phyloP scores from a whole-genome alignment of 2,329 filamentous ascomycete species.

The Colletotrichum sp. region DNA sequence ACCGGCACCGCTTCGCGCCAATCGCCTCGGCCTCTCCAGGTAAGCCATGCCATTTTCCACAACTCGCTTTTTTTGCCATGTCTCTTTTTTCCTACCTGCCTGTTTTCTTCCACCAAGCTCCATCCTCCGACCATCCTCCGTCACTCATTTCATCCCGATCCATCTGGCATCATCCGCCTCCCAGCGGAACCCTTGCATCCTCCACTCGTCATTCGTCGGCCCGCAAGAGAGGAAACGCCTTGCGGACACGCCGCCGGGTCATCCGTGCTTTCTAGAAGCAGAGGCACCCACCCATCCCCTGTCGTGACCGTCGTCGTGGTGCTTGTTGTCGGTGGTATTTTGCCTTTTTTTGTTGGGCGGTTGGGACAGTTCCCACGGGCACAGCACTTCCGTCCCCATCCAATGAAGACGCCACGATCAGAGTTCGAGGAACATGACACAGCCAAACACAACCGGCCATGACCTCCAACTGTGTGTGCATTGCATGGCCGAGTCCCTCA shows the following conservation, averaged over 20 bases:
- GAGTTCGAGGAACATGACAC: constrained; percentile 16
- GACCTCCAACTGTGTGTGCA: not conserved
- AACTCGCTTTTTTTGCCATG: not conserved
- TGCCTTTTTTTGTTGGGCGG: constrained; percentile 11
- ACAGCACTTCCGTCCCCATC: not conserved
- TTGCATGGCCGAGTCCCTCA: constrained; percentile 8
- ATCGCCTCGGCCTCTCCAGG: constrained; percentile 6
- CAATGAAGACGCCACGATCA: constrained; percentile 6
- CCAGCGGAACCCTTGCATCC: not conserved
- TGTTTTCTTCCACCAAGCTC: not conserved
- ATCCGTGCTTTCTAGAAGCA: constrained; percentile 3
- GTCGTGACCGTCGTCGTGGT: not conserved
- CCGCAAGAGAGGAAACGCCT: constrained; percentile 1
- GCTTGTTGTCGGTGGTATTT: not conserved
- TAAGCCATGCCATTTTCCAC: constrained; percentile 13
- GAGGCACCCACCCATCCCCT: not conserved
- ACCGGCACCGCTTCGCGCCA: constrained; percentile 7
- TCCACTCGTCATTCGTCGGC: not conserved
- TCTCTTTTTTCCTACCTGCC: not conserved
- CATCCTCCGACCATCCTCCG: not conserved
- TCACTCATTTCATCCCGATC: not conserved
- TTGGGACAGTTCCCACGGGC: constrained; percentile 6
- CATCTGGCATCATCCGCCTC: not conserved
- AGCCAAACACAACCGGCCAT: constrained; percentile 12
- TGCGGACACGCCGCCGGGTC: not conserved